These are phyloP conservation scores for Rhizophora apiculata DNA, from an alignment of 345 rosid species.

Conservation along the genomic window DNA sequence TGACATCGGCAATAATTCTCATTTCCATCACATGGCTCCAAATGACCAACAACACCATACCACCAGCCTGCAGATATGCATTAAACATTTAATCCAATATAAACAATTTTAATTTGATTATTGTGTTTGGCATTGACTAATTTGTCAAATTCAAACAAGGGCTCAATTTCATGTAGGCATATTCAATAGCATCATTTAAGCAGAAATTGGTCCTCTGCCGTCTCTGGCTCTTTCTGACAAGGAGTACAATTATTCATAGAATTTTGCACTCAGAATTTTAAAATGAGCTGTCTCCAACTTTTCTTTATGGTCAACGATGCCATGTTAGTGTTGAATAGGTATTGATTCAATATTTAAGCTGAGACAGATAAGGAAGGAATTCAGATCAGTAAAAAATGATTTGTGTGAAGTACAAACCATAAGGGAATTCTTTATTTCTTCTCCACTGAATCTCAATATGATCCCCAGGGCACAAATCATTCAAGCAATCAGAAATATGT, in stretches of 20 bases:
- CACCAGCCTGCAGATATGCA: conserved; percentile 70
- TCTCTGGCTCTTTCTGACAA: background rate
- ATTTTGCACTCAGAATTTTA: background rate
- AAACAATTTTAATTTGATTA: background rate
- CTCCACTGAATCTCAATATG: conserved; percentile 96
- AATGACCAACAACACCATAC: conserved; percentile 85
- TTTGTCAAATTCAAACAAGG: background rate
- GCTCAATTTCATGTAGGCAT: background rate
- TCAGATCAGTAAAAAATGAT: background rate
- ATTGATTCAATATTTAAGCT: background rate
- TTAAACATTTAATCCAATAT: background rate
- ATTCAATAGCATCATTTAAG: background rate
- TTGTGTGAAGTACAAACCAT: conserved; percentile 44
- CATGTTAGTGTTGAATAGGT: background rate
- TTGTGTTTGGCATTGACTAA: background rate
- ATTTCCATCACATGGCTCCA: conserved; percentile 52
- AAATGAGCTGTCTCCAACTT: background rate
- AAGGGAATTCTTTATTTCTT: conserved; percentile 76
- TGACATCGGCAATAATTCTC: conserved; percentile 52
- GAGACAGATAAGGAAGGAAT: background rate
- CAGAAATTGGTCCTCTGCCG: background rate
- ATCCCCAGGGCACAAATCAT: conserved; percentile 57
- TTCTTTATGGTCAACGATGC: background rate
- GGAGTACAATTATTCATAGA: background rate
- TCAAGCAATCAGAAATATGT: conserved; percentile 64